Conservation (phyloP, 768 basidiomycete genomes). For the Auriscalpium vulgare region DNA sequence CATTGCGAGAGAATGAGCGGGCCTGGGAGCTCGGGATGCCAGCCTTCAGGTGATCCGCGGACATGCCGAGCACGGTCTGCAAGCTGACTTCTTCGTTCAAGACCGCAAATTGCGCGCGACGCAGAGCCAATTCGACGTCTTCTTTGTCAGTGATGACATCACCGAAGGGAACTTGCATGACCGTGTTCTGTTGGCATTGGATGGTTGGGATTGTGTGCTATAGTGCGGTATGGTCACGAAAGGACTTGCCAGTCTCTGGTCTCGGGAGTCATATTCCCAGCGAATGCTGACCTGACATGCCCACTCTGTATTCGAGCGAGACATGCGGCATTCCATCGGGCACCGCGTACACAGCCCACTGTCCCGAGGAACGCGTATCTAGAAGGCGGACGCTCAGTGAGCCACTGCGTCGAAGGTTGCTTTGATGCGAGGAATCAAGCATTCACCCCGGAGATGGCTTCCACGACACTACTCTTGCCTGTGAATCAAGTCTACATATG, state of each 20-base stretch:
- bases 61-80: constrained; percentile 13
- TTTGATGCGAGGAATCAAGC: neutral
- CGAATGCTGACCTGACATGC: constrained; percentile 35
- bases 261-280: constrained; percentile 28
- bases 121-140: constrained; percentile 45
- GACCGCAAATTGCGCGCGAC: constrained; percentile 54
- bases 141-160: constrained; percentile 29
- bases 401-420: neutral
- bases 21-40: neutral
- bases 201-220: neutral
- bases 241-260: constrained; percentile 10
- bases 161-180: constrained; percentile 35
- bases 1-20: constrained; percentile 19
- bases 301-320: constrained; percentile 13
- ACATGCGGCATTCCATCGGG: constrained; percentile 2
- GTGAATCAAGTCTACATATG: neutral
- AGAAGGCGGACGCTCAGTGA: neutral
- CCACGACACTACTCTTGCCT: constrained; percentile 4
- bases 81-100: constrained; percentile 35
- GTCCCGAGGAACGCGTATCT: constrained; percentile 39
- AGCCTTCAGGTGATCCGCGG: neutral
- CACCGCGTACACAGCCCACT: constrained; percentile 31
- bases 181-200: constrained; percentile 4
- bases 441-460: neutral
- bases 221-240: neutral